Conservation (phyloP, 805 yeast genomes). For the Scheffersomyces ergatensis region DNA sequence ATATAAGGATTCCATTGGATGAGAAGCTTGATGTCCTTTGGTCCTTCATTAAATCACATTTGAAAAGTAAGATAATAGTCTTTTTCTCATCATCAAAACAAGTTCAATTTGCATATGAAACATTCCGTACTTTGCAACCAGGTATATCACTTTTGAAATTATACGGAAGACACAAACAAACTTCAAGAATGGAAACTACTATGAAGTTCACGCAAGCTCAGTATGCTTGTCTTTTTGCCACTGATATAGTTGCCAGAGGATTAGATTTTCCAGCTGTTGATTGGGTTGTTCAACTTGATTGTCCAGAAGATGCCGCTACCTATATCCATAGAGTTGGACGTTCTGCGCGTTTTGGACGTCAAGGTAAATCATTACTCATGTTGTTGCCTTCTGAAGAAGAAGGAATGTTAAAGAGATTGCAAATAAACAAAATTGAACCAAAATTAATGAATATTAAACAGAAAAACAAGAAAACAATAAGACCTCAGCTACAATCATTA, state of each 20-base stretch:
- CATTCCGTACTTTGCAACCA: conserved; percentile 84
- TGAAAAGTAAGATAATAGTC: conserved; percentile 76
- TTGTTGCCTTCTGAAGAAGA: conserved; percentile 81
- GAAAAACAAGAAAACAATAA: conserved; percentile 69
- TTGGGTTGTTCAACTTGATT: conserved; percentile 92
- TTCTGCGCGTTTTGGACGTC: conserved; percentile 82
- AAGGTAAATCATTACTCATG: conserved; percentile 80
- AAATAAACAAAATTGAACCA: conserved; percentile 63
- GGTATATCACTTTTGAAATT: conserved; percentile 84
- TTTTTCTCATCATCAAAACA: conserved; percentile 87
- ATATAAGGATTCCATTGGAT: conserved; percentile 64
- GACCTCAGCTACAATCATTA: conserved; percentile 81
- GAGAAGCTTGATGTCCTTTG: conserved; percentile 85
- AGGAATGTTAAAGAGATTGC: conserved; percentile 65
- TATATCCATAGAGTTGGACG: conserved; percentile 91
- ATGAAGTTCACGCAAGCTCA: conserved; percentile 74
- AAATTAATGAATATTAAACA: conserved; percentile 72
- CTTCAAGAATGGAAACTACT: conserved; percentile 82
- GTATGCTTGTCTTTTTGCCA: conserved; percentile 79
- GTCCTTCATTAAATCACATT: conserved; percentile 82
- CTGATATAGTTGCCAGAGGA: conserved; percentile 91
- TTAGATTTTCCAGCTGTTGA: conserved; percentile 90
- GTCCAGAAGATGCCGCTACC: conserved; percentile 88
- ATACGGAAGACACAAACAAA: conserved; percentile 88
- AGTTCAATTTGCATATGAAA: conserved; percentile 85